Evolutionary conservation across 2,329 filamentous ascomycete species (phyloP).

Genomic region (Fusarium compactum): DNA sequence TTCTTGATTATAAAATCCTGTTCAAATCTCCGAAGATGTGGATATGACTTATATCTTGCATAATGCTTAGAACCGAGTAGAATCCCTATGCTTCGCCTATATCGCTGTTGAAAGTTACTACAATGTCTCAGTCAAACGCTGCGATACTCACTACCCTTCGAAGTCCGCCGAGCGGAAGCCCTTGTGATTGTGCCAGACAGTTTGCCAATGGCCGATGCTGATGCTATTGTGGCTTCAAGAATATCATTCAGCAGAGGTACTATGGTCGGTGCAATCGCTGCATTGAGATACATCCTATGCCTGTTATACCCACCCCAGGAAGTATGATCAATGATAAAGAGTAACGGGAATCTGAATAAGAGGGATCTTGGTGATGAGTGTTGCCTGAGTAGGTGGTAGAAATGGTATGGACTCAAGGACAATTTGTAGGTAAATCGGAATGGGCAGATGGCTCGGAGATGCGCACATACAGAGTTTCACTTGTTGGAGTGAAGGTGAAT

Average conservation of each 20-base stretch:
- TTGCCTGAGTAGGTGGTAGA: neutral
- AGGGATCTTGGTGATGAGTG: neutral
- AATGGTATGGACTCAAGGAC: neutral
- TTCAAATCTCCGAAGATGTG: neutral
- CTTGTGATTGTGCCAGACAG: no score
- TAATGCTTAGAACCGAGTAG: neutral
- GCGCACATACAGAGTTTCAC: neutral
- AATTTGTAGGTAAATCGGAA: neutral
- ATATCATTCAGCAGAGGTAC: neutral
- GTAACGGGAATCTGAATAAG: neutral
- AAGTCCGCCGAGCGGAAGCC: rapidly evolving
- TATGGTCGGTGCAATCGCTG: neutral
- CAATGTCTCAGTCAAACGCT: neutral
- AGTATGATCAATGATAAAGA: neutral
- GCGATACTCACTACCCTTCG: neutral
- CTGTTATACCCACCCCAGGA: neutral
- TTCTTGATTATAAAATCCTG: neutral
- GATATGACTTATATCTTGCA: neutral
- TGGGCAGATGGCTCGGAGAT: neutral
- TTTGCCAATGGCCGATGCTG: neutral
- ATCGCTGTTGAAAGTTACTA: neutral
- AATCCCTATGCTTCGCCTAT: neutral
- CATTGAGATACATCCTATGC: neutral
- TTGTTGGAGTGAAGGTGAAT: neutral
- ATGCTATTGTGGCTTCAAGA: neutral